phyloP scores from a whole-genome alignment of 345 rosid genomes.

The Brassica cretica region DNA sequence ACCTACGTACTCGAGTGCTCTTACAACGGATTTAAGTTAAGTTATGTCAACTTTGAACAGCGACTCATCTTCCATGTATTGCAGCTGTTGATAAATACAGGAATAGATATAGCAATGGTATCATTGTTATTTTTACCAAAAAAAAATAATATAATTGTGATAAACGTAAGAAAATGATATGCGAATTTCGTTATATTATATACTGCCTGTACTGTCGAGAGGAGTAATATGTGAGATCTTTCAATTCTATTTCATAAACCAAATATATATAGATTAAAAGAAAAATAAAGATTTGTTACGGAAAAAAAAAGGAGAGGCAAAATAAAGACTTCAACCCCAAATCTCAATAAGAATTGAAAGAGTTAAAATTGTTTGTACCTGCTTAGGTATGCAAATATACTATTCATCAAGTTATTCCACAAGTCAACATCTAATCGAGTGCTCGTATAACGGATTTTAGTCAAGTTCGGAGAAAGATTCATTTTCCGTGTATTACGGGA shows the following conservation, averaged over 20 bases:
- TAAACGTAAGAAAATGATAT: not conserved
- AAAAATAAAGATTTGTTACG: not conserved
- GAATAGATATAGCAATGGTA: not conserved
- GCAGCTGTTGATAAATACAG: constrained; percentile 5
- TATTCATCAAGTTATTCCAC: not conserved
- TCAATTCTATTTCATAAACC: not conserved
- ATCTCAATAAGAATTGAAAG: not conserved
- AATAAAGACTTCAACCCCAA: not conserved
- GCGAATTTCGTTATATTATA: not conserved
- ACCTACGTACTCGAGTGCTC: constrained; percentile 23
- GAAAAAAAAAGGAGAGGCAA: not conserved
- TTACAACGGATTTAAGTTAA: constrained; percentile 15
- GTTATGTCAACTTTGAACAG: constrained; percentile 17
- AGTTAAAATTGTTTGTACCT: not conserved
- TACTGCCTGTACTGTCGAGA: not conserved
- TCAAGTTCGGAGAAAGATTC: constrained; percentile 3
- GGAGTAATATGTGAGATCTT: not conserved
- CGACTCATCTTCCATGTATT: constrained; percentile 5
- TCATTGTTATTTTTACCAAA: no score
- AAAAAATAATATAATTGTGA: not conserved
- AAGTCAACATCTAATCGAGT: constrained; percentile 13
- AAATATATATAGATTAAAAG: not conserved
- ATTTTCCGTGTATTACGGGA: constrained; percentile 19
- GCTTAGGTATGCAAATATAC: not conserved
- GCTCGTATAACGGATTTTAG: constrained; percentile 27